phyloP scores from a whole-genome alignment of 352 stramenopile species.

The Globisporangium paddicum region DNA sequence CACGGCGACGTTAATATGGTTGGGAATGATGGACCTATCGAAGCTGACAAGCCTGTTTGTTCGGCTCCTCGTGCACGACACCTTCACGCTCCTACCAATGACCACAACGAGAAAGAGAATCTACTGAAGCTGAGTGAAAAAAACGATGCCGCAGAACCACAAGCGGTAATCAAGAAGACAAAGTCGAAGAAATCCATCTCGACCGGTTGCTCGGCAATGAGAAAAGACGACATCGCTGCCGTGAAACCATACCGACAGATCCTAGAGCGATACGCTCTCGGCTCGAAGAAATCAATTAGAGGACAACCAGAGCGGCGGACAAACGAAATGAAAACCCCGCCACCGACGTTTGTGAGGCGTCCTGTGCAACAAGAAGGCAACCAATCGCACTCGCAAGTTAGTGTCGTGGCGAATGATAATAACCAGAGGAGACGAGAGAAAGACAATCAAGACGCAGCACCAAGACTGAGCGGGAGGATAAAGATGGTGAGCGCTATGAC shows the following conservation, averaged over 20 bases:
- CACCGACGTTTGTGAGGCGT: not conserved
- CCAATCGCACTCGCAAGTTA: not conserved
- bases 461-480: not conserved
- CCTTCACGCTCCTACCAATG: not conserved
- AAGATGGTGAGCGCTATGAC: not conserved
- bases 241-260: constrained; percentile 30
- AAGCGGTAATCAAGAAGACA: not conserved
- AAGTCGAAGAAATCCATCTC: constrained; percentile 2
- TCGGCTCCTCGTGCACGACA: not conserved
- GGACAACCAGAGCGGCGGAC: not conserved
- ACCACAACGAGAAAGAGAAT: constrained; percentile 7
- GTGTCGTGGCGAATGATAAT: not conserved
- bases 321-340: not conserved
- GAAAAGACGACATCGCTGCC: not conserved
- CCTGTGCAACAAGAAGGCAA: not conserved
- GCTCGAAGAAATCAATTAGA: constrained; percentile 15
- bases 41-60: not conserved
- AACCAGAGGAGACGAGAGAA: not conserved
- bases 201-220: not conserved
- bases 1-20: not conserved
- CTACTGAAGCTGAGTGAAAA: not conserved
- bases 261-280: constrained; percentile 33
- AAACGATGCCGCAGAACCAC: not conserved
- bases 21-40: not conserved
- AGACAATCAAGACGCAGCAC: not conserved